Evolutionary conservation across 345 rosid genomes (phyloP).

Genomic region (Lenwebbia sp.): DNA sequence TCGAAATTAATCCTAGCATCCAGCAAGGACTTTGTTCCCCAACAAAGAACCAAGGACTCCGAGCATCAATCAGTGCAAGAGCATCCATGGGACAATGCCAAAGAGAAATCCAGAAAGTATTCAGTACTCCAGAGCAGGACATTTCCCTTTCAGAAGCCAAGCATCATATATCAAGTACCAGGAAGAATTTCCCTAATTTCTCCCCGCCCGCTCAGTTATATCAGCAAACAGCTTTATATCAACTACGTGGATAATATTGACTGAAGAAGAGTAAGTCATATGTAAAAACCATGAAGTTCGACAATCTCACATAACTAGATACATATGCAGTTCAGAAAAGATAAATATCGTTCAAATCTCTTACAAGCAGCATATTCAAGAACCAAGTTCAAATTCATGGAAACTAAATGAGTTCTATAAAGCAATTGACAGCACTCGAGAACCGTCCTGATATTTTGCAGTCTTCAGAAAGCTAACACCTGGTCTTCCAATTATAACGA

Average conservation of each 20-base stretch:
- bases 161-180: neutral
- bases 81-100: neutral
- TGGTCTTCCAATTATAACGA: neutral
- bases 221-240: neutral
- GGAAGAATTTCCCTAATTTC: neutral
- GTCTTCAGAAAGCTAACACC: neutral
- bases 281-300: neutral
- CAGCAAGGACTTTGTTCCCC: neutral
- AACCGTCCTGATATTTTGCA: neutral
- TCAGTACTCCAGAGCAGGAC: neutral
- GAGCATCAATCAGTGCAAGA: neutral
- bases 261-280: neutral
- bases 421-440: neutral
- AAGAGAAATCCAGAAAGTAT: neutral
- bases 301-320: neutral
- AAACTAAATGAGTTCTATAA: neutral
- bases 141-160: neutral
- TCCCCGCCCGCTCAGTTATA: neutral
- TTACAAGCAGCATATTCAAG: neutral
- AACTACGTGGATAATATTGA: neutral
- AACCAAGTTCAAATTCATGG: neutral
- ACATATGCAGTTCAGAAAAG: neutral
- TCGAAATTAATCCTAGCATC: neutral
- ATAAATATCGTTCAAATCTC: neutral
- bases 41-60: neutral